Conservation (phyloP, 257 asterid genomes). For the Misopates orontium region DNA sequence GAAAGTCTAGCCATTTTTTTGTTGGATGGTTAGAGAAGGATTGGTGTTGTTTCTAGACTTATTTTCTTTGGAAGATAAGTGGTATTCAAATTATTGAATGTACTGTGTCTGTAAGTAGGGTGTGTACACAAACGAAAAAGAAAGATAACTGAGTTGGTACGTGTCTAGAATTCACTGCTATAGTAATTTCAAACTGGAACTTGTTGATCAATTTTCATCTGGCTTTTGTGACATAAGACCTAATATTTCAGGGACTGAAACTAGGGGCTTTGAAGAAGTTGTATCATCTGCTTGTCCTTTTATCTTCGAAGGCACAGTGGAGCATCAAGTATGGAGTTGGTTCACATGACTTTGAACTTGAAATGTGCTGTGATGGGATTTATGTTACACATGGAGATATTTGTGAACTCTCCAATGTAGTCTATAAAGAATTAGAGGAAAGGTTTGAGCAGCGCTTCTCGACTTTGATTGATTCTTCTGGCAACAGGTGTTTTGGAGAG, state of each 20-base stretch:
- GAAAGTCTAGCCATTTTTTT: no score
- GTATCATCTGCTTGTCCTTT: conserved; percentile 45
- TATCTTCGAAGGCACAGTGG: conserved; percentile 45
- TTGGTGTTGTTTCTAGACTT: no score
- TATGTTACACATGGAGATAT: conserved; percentile 41
- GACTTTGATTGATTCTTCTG: conserved; percentile 30
- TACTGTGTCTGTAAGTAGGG: no score
- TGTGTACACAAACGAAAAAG: no score
- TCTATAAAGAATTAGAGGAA: conserved; percentile 53
- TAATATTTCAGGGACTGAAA: conserved; percentile 55
- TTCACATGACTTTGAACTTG: conserved; percentile 33
- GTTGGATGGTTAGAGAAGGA: no score
- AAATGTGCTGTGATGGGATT: conserved; percentile 37
- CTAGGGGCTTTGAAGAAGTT: conserved; percentile 50
- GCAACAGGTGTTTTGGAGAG: conserved; percentile 35
- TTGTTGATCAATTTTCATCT: no score
- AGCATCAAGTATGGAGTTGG: conserved; percentile 26
- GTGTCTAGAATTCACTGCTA: no score
- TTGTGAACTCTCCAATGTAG: conserved; percentile 42
- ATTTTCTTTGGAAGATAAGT: no score
- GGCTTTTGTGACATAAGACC: conserved; percentile 10
- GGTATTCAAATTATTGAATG: no score
- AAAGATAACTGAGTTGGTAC: no score
- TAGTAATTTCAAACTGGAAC: no score
- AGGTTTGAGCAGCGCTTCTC: conserved; percentile 47